Percentiles rank a stretch among this genome's conserved stretches.
phyloP scores from a whole-genome alignment of 208 protist genomes.

The Trypanosoma boissoni region DNA sequence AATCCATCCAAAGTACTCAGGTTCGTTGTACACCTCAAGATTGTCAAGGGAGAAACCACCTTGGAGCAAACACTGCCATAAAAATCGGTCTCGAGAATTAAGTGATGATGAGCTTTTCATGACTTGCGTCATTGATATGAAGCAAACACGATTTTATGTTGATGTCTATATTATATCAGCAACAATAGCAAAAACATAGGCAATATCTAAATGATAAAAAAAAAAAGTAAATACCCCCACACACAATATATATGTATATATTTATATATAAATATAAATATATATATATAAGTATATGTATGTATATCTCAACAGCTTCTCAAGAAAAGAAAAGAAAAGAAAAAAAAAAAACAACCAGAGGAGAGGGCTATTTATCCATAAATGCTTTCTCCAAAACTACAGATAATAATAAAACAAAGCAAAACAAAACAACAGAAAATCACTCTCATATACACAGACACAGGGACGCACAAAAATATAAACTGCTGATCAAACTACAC shows the following conservation, averaged over 20 bases:
- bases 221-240: slow-evolving; percentile 4
- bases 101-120: background rate
- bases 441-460: no score
- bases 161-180: background rate
- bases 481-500: no score
- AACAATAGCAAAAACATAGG: background rate
- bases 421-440: no score
- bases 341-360: background rate
- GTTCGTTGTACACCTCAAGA: slow-evolving; percentile 13
- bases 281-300: slow-evolving; percentile 3
- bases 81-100: slow-evolving; percentile 4
- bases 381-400: no score
- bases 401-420: no score
- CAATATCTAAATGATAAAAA: background rate
- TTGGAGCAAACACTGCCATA: background rate
- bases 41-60: background rate
- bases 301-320: background rate
- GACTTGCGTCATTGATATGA: background rate
- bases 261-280: background rate
- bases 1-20: slow-evolving; percentile 8
- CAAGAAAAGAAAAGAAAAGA: background rate
- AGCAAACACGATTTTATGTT: no score
- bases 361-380: no score
- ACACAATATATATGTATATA: background rate
- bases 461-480: no score